phyloP scores from a whole-genome alignment of 2,329 filamentous ascomycete genomes.

The Apiospora saccharicola region DNA sequence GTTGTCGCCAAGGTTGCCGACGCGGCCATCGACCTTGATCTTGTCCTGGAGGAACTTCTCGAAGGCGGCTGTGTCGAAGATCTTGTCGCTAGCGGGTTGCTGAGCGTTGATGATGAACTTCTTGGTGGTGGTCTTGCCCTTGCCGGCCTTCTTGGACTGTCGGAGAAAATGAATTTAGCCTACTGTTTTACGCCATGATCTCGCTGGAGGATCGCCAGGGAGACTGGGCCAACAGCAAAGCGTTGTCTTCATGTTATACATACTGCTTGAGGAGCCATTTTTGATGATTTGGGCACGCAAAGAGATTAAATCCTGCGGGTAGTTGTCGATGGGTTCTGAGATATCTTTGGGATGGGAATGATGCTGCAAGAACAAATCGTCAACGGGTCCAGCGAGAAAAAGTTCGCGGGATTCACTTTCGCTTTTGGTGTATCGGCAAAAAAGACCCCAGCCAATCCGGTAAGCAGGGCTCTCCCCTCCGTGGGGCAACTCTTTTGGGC shows the following conservation, averaged over 20 bases:
- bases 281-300: slow-evolving; percentile 67
- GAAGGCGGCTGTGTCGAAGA: slow-evolving; percentile 98
- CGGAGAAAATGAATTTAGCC: slow-evolving; percentile 77
- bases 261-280: slow-evolving; percentile 92
- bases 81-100: slow-evolving; percentile 98
- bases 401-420: slow-evolving; percentile 35
- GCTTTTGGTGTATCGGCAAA: slow-evolving; percentile 44
- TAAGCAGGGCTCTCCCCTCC: slow-evolving; percentile 18
- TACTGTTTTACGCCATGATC: slow-evolving; percentile 81
- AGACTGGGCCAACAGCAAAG: slow-evolving; percentile 90
- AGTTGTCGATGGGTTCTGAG: slow-evolving; percentile 35
- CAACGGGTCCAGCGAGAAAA: slow-evolving; percentile 24
- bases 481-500: not conserved
- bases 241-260: slow-evolving; percentile 73
- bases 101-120: slow-evolving; percentile 99
- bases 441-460: slow-evolving; percentile 31
- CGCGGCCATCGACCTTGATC: slow-evolving; percentile 99
- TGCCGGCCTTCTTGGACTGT: slow-evolving; percentile 69
- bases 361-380: slow-evolving; percentile 10
- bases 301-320: slow-evolving; percentile 66
- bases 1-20: slow-evolving; percentile 95
- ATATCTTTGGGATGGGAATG: slow-evolving; percentile 28
- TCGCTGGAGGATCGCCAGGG: slow-evolving; percentile 48
- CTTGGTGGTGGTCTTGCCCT: slow-evolving; percentile 81
- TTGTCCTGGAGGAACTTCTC: slow-evolving; percentile 99